A percentile compares a stretch with the other conserved stretches of the same genome.
phyloP scores from a whole-genome alignment of 2,329 filamentous ascomycete species.

The Berkeleyomyces rouxiae region DNA sequence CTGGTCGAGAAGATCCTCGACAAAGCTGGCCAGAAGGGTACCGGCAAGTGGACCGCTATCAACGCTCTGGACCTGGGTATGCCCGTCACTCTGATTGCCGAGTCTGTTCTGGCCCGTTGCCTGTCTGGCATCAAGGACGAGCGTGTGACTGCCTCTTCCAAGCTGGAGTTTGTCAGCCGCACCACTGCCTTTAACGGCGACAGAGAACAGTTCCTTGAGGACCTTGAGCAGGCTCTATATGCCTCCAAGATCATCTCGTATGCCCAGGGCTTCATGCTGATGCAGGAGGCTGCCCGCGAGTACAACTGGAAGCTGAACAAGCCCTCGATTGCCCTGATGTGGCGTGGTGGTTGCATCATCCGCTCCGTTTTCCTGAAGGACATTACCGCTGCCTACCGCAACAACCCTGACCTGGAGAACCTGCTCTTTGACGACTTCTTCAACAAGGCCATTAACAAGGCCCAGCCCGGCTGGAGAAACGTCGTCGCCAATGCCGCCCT shows the following conservation, averaged over 20 bases:
- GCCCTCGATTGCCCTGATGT: conserved; percentile 99
- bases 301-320: conserved; percentile 99
- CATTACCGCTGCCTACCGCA: conserved; percentile 93
- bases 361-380: conserved; percentile 99
- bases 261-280: conserved; percentile 99
- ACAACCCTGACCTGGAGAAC: conserved; percentile 90
- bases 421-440: conserved; percentile 98
- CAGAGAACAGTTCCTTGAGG: conserved; percentile 83
- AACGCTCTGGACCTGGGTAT: conserved; percentile 96
- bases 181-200: conserved; percentile 66
- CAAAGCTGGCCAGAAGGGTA: conserved; percentile 97
- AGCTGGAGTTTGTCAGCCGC: conserved; percentile 60
- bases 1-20: conserved; percentile 98
- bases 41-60: conserved; percentile 99
- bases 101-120: conserved; percentile 91
- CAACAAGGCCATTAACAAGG: conserved; percentile 96
- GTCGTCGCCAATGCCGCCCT: conserved; percentile 82
- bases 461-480: conserved; percentile 82
- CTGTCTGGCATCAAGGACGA: conserved; percentile 87
- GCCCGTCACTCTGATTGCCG: conserved; percentile 95
- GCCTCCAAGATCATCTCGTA: conserved; percentile 99
- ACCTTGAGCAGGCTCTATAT: conserved; percentile 97
- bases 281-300: conserved; percentile 94
- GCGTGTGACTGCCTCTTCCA: conserved; percentile 63
- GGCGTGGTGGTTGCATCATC: conserved; percentile 99